phyloP scores from a whole-genome alignment of 1,284 basidiomycete genomes.

The Cryptococcus sp. region DNA sequence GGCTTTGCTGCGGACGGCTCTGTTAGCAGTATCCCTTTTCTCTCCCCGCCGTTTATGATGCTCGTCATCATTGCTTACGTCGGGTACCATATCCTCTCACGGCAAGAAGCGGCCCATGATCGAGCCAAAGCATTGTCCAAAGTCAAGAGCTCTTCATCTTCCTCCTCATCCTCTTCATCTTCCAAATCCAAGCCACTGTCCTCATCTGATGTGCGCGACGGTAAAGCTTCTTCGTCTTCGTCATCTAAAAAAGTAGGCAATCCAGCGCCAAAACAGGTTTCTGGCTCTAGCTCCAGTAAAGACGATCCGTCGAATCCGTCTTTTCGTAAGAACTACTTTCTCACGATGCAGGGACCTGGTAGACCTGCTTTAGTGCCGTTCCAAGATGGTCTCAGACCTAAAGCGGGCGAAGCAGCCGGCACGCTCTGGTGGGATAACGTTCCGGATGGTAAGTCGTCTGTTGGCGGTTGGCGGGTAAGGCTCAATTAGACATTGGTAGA shows the following conservation, averaged over 20 bases:
- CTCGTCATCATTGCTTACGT: constrained; percentile 38
- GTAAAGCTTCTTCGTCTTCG: constrained; percentile 15
- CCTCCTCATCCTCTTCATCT: constrained; percentile 19
- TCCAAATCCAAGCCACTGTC: constrained; percentile 19
- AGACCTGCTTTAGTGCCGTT: constrained; percentile 45
- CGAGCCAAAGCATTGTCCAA: constrained; percentile 28
- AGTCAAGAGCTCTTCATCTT: constrained; percentile 18
- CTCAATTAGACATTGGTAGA: constrained; percentile 16
- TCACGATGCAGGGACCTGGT: constrained; percentile 48
- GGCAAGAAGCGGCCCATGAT: constrained; percentile 35
- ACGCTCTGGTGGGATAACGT: constrained; percentile 48
- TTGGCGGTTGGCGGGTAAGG: not conserved
- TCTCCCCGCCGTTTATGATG: constrained; percentile 39
- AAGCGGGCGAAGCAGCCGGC: constrained; percentile 34
- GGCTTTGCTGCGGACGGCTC: constrained; percentile 12
- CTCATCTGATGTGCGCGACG: constrained; percentile 23
- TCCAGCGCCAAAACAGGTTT: constrained; percentile 38
- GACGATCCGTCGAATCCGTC: constrained; percentile 33
- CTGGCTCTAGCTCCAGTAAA: constrained; percentile 20
- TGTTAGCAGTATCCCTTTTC: constrained; percentile 25
- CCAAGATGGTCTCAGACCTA: constrained; percentile 41
- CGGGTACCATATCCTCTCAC: constrained; percentile 36
- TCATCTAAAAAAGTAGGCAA: constrained; percentile 22
- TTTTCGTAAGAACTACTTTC: constrained; percentile 42
- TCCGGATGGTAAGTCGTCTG: constrained; percentile 36